Percentiles rank a stretch among this genome's conserved stretches.
Evolutionary conservation across 257 asterid genomes (phyloP).

Genomic region (Nicotiana paniculata): DNA sequence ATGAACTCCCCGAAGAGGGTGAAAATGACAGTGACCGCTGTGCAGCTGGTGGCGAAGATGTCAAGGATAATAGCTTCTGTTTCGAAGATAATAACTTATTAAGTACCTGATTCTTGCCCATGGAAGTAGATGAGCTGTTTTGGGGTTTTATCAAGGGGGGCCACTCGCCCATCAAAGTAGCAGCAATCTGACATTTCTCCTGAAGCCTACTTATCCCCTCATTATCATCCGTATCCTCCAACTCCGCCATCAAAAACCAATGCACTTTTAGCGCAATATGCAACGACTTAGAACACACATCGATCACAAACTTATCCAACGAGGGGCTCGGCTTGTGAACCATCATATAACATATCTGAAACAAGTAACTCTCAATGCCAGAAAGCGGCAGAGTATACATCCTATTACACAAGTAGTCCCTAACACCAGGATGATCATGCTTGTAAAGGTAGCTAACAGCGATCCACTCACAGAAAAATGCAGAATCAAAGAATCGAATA

Average conservation of each 20-base stretch:
- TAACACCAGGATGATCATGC: slow-evolving; percentile 86
- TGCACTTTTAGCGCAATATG: slow-evolving; percentile 81
- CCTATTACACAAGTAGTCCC: slow-evolving; percentile 87
- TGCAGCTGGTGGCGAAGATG: slow-evolving; percentile 58
- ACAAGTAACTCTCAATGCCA: slow-evolving; percentile 85
- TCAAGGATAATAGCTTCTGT: slow-evolving; percentile 66
- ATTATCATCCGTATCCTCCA: slow-evolving; percentile 87
- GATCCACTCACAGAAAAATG: slow-evolving; percentile 95
- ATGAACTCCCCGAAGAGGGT: slow-evolving; percentile 44
- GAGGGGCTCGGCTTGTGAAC: slow-evolving; percentile 95
- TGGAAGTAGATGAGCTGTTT: slow-evolving; percentile 33
- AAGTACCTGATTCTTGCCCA: slow-evolving; percentile 71
- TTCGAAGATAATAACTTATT: slow-evolving; percentile 73
- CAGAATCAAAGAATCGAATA: slow-evolving; percentile 78
- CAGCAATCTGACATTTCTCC: slow-evolving; percentile 93
- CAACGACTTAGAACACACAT: slow-evolving; percentile 68
- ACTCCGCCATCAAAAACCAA: slow-evolving; percentile 93
- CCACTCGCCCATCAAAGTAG: slow-evolving; percentile 96
- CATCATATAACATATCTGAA: slow-evolving; percentile 85
- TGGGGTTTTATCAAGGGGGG: slow-evolving; percentile 65
- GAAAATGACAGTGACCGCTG: slow-evolving; percentile 45
- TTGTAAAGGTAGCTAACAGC: slow-evolving; percentile 93
- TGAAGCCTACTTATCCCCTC: slow-evolving; percentile 90
- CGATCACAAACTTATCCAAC: slow-evolving; percentile 82
- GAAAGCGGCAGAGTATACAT: slow-evolving; percentile 86